Evolutionary conservation across 345 rosid species (phyloP), one percentile per base, ranked within the genome.

Genomic region (Durio zibethinus): DNA sequence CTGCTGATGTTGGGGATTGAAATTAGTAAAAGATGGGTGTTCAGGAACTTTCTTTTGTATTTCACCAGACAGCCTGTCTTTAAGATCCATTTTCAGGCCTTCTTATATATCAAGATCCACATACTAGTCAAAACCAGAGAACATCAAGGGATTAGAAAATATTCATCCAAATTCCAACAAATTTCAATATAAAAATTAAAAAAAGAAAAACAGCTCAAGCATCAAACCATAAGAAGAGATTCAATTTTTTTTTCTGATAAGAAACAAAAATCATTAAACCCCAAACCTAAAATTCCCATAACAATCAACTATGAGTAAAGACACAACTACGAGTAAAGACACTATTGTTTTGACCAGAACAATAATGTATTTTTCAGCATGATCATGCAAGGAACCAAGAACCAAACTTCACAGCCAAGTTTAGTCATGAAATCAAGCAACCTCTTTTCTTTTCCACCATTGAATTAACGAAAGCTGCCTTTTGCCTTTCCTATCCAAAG

Each of bases 71-170:
- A 84, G 69, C 75, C 83, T 85, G 1, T 89, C 92, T 72, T 87
- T 87, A 23, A 59, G 81, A 80, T 93, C 94, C 98, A 90, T 94
- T 70, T 48, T 73, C 47, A 38, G 73, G 53, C 72, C 80, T 80
- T 18, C 77, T 70, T 36, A 2, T n/a, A 35, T 61, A 68, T 68
- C 59, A 47, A 77, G 77, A 59, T 64, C 57, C 72, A 73, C 38
- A 77, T 27, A 23, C 45, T 7, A 67, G 40, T 47, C 63, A 75
- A 60, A 78, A 59, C 81, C 72, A 77, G 31, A 77, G 73, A 68
- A 76, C 27, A 31, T 21, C 76, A 45, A 40, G 18, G 10, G 60
- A 83, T 50, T 4, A 79, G 31, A 50, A 65, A 52, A 35, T 21
- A 75, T 33, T 31, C 25, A 18, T 43, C 43, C 47, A 77, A 50